Base-by-base conservation (phyloP, 129 eudicot species). In the Flaveria brownii region DNA sequence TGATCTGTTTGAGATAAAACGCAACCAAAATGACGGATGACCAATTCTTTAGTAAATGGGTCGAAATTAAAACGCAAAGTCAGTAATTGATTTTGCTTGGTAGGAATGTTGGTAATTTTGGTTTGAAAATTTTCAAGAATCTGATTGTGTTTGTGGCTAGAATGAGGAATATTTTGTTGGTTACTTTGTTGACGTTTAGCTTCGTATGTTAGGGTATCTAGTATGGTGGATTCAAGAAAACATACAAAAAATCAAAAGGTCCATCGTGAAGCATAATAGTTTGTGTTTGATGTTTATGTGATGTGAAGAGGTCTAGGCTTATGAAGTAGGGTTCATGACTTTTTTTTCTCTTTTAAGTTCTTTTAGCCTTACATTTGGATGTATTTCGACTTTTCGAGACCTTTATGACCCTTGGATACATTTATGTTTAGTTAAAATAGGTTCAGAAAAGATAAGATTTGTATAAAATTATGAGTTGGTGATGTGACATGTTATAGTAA, bases 111-210 rank as follows among this genome's bases (percentile, higher is more conserved):
- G 20, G 26, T 45, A 74, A 59, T 16, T 56, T 30, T 30, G 36
- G 36, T 30, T 2, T 2, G 33, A 33, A 55, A 71, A 52, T 16
- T 54, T 6, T n/a, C 23, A 4, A 5, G 23, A 54, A 39, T 73
- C 68, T 55, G 68, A 56, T 73, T 39, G 54, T 56, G 36, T 18
- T 67, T 17, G 60, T 54, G 23, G 9, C 25, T 17, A 54, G 25
- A 54, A 54, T 54, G 60, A 54, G 1, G 60, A 54, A 17, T 54
- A 17, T 54, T 16, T 54, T 47, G 59, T 47, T 28, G 23, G n/a
- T 46, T 47, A 14, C 9, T 23, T 70, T 59, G 74, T 47, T 70
- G 42, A 39, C 6, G 50, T 23, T 69, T 70, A 70, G 22, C 28
- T 16, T 47, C 23, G 16, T 47, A 47, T 47, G 5, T 22, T 70